A percentile compares a stretch with the other conserved stretches of the same genome.
These are phyloP conservation scores for Linnemannia zychae DNA, from an alignment of 192 early-diverging fungal species.

Conservation along the genomic window DNA sequence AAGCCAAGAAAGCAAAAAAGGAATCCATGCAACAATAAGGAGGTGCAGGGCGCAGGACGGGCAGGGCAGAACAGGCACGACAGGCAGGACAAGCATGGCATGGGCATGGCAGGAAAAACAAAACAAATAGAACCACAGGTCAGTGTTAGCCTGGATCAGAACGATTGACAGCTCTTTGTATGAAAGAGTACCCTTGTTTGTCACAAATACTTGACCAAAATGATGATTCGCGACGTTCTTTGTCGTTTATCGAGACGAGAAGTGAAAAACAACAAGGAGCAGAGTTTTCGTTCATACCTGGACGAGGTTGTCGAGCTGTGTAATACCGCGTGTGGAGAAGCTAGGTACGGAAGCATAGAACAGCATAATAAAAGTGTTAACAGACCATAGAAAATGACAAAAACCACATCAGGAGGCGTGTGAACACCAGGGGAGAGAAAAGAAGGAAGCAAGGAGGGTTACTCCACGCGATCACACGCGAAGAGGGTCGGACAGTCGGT, in stretches of 20 bases:
- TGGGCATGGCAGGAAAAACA: not conserved
- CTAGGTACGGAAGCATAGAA: slow-evolving; percentile 54
- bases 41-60: slow-evolving; percentile 3
- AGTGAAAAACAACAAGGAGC: not conserved
- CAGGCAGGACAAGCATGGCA: not conserved
- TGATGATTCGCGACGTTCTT: not conserved
- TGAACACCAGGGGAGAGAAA: slow-evolving; percentile 8
- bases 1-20: slow-evolving; percentile 6
- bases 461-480: not conserved
- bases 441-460: not conserved
- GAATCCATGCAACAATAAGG: not conserved
- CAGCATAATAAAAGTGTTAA: not conserved
- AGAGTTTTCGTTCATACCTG: slow-evolving; percentile 55
- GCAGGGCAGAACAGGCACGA: not conserved
- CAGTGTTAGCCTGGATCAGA: not conserved
- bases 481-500: not conserved
- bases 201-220: not conserved
- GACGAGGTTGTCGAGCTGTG: slow-evolving; percentile 73
- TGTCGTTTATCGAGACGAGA: not conserved
- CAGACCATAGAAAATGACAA: not conserved
- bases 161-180: not conserved
- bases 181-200: not conserved
- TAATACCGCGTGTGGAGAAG: slow-evolving; percentile 70
- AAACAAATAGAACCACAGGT: slow-evolving; percentile 7
- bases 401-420: not conserved